Evolutionary conservation across 805 yeast genomes (phyloP), one percentile per base, ranked within the genome.

Genomic region (Debaryomyces castellii): DNA sequence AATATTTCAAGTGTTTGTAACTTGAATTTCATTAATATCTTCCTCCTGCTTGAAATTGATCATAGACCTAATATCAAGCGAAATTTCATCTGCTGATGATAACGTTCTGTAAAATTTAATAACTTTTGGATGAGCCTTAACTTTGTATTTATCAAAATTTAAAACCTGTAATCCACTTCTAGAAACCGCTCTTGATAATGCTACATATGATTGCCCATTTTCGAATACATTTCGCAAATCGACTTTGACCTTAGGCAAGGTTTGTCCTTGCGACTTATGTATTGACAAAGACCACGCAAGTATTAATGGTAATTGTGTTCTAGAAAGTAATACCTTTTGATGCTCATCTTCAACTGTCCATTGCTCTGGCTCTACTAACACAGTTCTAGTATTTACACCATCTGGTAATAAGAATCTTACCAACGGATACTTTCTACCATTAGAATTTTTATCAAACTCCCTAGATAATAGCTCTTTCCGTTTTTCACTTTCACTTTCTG

Each of bases 201-300:
- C 99, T 24, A 94, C 99, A 60, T 94, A 94, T 0, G 96, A 95
- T 62, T 94, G 99, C 0, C 99, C 99, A 43, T 81, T 83, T 59
- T 91, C 98, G 64, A 92, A 92, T 1, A 87, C 82, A 45, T 75
- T 74, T 30, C 76, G 72, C 49, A 92, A 73, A 61, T 94, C 96
- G 5, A 92, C 96, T 87, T 64, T 92, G 91, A 10, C 99, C 96
- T 64, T 90, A 1, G 59, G 62, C 35, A 62, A 49, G 1, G 98
- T 91, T 62, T 94, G 98, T 1, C 99, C 99, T 63, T 92, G 99
- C 0, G 97, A 83, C 67, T 94, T 92, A 62, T 94, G 99, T 38
- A 94, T 91, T 0, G 97, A 90, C 37, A 94, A 66, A 0, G 99
- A 90, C 97, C 98, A 94, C 0, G 99, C 96, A n/a, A 91, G 69